Evolutionary conservation across 176 grass and related monocot genomes (phyloP).

Genomic region (Dactylis glomerata): DNA sequence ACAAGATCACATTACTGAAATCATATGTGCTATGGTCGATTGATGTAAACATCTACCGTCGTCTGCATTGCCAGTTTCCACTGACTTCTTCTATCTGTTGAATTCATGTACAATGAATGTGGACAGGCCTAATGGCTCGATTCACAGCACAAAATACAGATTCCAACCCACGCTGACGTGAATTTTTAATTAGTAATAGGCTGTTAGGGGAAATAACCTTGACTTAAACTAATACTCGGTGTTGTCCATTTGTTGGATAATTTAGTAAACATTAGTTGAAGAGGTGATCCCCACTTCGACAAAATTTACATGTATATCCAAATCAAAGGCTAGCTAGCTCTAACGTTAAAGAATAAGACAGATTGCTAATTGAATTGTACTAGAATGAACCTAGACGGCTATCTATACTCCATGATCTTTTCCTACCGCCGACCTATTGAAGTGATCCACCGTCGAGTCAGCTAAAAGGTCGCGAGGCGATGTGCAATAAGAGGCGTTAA

Average conservation of each 20-base stretch:
- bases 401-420: not conserved
- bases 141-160: not conserved
- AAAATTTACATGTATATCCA: not conserved
- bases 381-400: not conserved
- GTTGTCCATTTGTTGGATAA: not conserved
- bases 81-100: not conserved
- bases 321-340: not conserved
- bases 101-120: not conserved
- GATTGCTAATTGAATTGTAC: not conserved
- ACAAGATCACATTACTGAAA: slow-evolving; percentile 4
- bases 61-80: not conserved
- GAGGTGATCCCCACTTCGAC: not conserved
- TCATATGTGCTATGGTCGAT: not conserved
- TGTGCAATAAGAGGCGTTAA: not conserved
- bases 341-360: not conserved
- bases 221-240: not conserved
- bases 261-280: not conserved
- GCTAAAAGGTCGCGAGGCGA: not conserved
- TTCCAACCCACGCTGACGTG: not conserved
- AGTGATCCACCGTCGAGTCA: not conserved
- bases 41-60: not conserved
- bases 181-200: not conserved
- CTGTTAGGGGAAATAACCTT: not conserved
- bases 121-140: not conserved
- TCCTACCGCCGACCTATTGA: not conserved